A percentile compares a stretch with the other conserved stretches of the same genome.
phyloP scores from a whole-genome alignment of 148 eudicot species.

The Arbutus unedo region DNA sequence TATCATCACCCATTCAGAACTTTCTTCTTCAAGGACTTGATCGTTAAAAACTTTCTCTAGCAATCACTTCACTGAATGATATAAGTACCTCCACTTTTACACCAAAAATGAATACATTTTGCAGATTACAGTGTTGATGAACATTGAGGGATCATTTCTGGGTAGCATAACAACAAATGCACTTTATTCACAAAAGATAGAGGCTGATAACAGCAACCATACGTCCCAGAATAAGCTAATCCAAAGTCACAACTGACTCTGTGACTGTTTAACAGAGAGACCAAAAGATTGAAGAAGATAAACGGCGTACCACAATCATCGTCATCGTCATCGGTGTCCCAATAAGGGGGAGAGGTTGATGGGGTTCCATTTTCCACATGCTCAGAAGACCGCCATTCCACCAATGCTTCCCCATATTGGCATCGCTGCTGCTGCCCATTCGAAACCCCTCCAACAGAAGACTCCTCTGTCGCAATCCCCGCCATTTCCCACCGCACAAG shows the following conservation, averaged over 20 bases:
- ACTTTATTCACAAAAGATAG: background rate
- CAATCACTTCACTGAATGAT: background rate
- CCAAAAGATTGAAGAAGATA: background rate
- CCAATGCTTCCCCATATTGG: slow-evolving; percentile 67
- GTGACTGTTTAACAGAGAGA: background rate
- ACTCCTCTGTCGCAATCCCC: slow-evolving; percentile 57
- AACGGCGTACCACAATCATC: slow-evolving; percentile 53
- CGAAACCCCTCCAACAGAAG: slow-evolving; percentile 55
- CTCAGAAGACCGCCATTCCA: slow-evolving; percentile 84
- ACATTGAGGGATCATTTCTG: background rate
- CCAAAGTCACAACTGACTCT: background rate
- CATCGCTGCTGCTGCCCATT: slow-evolving; percentile 56
- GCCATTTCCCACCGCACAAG: slow-evolving; percentile 55
- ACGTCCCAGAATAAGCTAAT: background rate
- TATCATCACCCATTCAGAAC: background rate
- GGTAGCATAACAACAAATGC: background rate
- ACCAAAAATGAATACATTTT: background rate
- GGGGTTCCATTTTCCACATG: slow-evolving; percentile 81
- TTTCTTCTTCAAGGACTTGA: background rate
- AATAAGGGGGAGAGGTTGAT: slow-evolving; percentile 88
- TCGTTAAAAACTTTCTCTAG: background rate
- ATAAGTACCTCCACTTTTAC: background rate
- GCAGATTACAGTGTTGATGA: background rate
- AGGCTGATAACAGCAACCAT: background rate
- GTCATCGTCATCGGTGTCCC: slow-evolving; percentile 86